Percentiles rank a stretch among this genome's conserved stretches.
These are phyloP conservation scores for Hagleromyces aurorensis DNA, from an alignment of 805 yeast genomes.

Conservation along the genomic window DNA sequence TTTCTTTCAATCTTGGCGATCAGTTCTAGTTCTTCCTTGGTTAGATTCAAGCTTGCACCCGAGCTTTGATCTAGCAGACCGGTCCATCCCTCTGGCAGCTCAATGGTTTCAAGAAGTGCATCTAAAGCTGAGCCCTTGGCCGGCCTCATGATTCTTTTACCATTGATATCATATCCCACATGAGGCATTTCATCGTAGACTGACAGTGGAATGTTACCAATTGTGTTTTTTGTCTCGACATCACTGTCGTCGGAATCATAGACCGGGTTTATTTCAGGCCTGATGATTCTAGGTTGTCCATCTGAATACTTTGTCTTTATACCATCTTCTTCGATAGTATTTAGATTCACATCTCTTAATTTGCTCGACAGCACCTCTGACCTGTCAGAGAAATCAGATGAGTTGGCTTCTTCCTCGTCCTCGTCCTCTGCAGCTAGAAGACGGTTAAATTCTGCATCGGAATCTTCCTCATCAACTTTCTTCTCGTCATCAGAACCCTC, in stretches of 20 bases:
- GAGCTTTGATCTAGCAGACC: slow-evolving; percentile 88
- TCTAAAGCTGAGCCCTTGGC: slow-evolving; percentile 95
- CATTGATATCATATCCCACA: slow-evolving; percentile 93
- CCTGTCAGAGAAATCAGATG: slow-evolving; percentile 35
- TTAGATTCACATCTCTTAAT: slow-evolving; percentile 46
- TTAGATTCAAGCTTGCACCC: slow-evolving; percentile 74
- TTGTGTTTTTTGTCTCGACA: slow-evolving; percentile 70
- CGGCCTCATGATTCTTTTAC: slow-evolving; percentile 97
- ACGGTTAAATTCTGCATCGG: slow-evolving; percentile 56
- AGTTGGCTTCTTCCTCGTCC: slow-evolving; percentile 21
- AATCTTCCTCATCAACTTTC: slow-evolving; percentile 35
- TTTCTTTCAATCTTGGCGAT: slow-evolving; percentile 79
- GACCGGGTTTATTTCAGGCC: slow-evolving; percentile 89
- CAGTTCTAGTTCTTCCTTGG: slow-evolving; percentile 81
- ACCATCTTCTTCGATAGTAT: slow-evolving; percentile 40
- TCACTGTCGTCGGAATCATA: slow-evolving; percentile 94
- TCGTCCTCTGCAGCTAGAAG: slow-evolving; percentile 40
- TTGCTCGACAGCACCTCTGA: slow-evolving; percentile 44
- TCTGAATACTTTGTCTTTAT: slow-evolving; percentile 55
- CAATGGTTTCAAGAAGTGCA: slow-evolving; percentile 80
- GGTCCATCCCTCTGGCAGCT: slow-evolving; percentile 97
- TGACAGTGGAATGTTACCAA: slow-evolving; percentile 86
- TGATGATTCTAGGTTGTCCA: slow-evolving; percentile 68
- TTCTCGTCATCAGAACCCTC: slow-evolving; percentile 14
- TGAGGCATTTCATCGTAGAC: slow-evolving; percentile 98